These are phyloP conservation scores for Globisporangium abappressorium DNA, from an alignment of 352 stramenopile species.

Conservation along the genomic window DNA sequence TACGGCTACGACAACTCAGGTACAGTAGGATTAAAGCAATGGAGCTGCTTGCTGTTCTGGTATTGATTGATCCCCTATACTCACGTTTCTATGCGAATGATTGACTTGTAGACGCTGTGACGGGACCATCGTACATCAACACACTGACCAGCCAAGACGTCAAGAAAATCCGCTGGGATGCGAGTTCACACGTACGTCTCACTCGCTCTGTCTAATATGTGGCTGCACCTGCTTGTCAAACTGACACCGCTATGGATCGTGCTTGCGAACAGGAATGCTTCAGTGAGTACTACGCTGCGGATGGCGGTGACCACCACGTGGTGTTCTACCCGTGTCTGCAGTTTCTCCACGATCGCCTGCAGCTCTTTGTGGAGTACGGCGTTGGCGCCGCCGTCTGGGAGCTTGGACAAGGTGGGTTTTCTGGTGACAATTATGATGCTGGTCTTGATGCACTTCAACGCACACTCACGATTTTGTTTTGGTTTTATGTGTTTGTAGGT, in stretches of 20 bases:
- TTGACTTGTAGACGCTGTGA: constrained; percentile 36
- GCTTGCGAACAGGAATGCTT: constrained; percentile 51
- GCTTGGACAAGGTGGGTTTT: constrained; percentile 63
- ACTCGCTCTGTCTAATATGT: background rate
- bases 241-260: background rate
- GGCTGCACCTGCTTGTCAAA: background rate
- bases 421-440: background rate
- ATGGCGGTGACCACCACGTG: constrained; percentile 32
- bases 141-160: constrained; percentile 35
- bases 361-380: constrained; percentile 42
- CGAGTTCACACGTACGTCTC: constrained; percentile 36
- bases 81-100: background rate
- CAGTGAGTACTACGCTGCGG: constrained; percentile 38
- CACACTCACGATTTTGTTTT: constrained; percentile 2
- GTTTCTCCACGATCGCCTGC: constrained; percentile 67
- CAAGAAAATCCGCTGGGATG: constrained; percentile 49
- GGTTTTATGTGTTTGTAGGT: constrained; percentile 30
- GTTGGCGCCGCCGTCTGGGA: constrained; percentile 75
- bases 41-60: background rate
- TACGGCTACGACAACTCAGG: constrained; percentile 81
- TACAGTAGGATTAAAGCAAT: background rate
- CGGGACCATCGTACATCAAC: constrained; percentile 37
- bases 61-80: no score
- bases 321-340: constrained; percentile 84
- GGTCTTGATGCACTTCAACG: background rate